Percentiles rank a stretch among this genome's conserved stretches.
Evolutionary conservation across 805 yeast species (phyloP).

Genomic region (Ogataea populi-albae): DNA sequence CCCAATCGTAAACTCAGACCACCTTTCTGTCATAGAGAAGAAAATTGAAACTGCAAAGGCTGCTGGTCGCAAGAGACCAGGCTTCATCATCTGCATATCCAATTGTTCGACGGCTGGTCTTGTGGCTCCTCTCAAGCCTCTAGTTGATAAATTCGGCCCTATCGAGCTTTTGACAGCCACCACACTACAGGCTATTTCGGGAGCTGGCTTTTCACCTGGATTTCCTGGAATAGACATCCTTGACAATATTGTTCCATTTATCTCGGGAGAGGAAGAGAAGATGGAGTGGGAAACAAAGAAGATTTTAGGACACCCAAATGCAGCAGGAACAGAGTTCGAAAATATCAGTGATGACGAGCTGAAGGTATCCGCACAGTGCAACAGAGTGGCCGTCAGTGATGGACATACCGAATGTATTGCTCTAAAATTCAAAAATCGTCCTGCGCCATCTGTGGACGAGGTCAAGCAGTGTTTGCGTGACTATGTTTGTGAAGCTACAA

Average conservation of each 20-base stretch:
- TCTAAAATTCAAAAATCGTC: conserved; percentile 73
- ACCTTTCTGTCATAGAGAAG: conserved; percentile 67
- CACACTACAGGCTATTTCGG: conserved; percentile 95
- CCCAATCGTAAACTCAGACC: conserved; percentile 93
- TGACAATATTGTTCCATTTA: conserved; percentile 93
- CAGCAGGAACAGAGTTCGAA: conserved; percentile 51
- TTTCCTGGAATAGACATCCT: conserved; percentile 92
- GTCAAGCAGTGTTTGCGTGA: conserved; percentile 67
- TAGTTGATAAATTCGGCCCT: conserved; percentile 87
- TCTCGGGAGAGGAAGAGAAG: conserved; percentile 96
- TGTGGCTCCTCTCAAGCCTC: conserved; percentile 95
- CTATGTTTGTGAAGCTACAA: conserved; percentile 79
- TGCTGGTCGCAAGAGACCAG: conserved; percentile 58
- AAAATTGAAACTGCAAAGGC: conserved; percentile 53
- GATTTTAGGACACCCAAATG: conserved; percentile 69
- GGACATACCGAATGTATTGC: conserved; percentile 97
- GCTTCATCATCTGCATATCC: conserved; percentile 90
- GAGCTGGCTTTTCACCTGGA: conserved; percentile 98
- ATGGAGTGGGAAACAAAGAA: conserved; percentile 98
- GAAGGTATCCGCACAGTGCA: conserved; percentile 92
- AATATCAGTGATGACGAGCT: conserved; percentile 65
- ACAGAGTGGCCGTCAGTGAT: conserved; percentile 94
- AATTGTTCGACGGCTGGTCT: conserved; percentile 98
- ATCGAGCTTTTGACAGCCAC: conserved; percentile 82
- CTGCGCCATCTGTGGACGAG: conserved; percentile 81